Conservation (phyloP, 805 yeast species). For the Candida golubevii region DNA sequence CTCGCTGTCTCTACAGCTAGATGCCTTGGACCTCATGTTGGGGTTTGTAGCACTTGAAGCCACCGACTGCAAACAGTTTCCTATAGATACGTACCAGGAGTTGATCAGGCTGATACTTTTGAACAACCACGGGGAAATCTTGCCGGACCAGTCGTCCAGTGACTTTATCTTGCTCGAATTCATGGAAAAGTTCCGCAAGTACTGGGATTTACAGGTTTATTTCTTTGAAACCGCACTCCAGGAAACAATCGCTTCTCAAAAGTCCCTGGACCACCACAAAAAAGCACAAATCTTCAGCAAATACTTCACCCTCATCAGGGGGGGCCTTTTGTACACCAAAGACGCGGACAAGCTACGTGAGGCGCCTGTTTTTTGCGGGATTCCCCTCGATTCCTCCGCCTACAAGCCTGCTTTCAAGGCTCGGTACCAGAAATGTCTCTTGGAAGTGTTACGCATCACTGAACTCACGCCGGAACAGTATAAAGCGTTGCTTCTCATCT, state of each 20-base stretch:
- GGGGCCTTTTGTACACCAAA: conserved; percentile 19
- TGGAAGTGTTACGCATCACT: conserved; percentile 47
- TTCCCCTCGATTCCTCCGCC: conserved; percentile 34
- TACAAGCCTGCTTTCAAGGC: conserved; percentile 49
- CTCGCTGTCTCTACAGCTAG: conserved; percentile 50
- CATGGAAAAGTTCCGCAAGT: conserved; percentile 45
- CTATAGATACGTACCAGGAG: conserved; percentile 47
- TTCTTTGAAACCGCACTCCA: conserved; percentile 46
- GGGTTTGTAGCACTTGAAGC: conserved; percentile 57
- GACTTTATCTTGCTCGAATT: conserved; percentile 54
- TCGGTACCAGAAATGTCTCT: conserved; percentile 68
- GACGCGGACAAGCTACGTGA: conserved; percentile 30
- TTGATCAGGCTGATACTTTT: conserved; percentile 31
- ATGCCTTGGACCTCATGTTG: conserved; percentile 50
- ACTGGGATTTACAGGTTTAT: conserved; percentile 77
- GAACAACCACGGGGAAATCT: conserved; percentile 32
- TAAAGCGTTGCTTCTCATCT: conserved; percentile 59
- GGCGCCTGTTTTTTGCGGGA: conserved; percentile 25
- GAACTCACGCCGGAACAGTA: conserved; percentile 53
- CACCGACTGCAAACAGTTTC: conserved; percentile 51
- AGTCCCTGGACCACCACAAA: neutral
- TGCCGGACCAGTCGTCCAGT: conserved; percentile 45
- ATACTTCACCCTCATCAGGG: conserved; percentile 35
- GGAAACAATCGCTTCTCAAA: conserved; percentile 8
- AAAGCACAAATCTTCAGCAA: conserved; percentile 31